Percentiles rank a stretch among this genome's conserved stretches.
Conservation (phyloP, 2,329 filamentous ascomycete genomes). For the Aspergillus hiratsukae region DNA sequence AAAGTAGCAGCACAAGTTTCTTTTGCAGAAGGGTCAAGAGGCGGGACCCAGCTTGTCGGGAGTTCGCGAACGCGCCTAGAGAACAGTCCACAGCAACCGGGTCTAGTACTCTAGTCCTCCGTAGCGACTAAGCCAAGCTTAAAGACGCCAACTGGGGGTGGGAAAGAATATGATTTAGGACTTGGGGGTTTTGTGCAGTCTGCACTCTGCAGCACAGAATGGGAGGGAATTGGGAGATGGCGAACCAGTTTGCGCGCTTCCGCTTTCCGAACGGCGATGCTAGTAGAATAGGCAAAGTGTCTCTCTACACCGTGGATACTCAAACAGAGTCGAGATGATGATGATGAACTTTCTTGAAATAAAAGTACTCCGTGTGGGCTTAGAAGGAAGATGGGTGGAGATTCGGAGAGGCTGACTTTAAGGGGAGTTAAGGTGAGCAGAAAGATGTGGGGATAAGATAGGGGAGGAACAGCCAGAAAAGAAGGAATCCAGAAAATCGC, state of each 20-base stretch:
- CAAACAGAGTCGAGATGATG: background rate
- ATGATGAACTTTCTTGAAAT: background rate
- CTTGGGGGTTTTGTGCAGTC: slow-evolving; percentile 5
- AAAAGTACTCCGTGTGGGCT: background rate
- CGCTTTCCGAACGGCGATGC: background rate
- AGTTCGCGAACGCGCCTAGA: slow-evolving; percentile 22
- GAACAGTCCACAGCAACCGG: slow-evolving; percentile 23
- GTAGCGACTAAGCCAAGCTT: slow-evolving; percentile 24
- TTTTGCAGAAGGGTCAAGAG: slow-evolving; percentile 23
- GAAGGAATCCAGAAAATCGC: background rate
- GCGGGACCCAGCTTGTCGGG: slow-evolving; percentile 24
- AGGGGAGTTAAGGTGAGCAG: background rate
- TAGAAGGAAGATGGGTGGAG: background rate
- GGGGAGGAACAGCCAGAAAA: background rate
- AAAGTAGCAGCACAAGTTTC: slow-evolving; percentile 24
- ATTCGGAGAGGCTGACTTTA: background rate
- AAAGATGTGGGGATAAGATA: background rate
- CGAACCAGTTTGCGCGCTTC: background rate
- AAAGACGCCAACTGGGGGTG: slow-evolving; percentile 18
- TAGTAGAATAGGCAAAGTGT: background rate
- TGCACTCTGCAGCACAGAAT: background rate
- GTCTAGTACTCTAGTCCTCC: slow-evolving; percentile 10
- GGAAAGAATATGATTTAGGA: slow-evolving; percentile 17
- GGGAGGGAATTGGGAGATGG: background rate
- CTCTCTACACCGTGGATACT: background rate